Evolutionary conservation across 116 monocot species (phyloP).

Genomic region (Iris pallida): DNA sequence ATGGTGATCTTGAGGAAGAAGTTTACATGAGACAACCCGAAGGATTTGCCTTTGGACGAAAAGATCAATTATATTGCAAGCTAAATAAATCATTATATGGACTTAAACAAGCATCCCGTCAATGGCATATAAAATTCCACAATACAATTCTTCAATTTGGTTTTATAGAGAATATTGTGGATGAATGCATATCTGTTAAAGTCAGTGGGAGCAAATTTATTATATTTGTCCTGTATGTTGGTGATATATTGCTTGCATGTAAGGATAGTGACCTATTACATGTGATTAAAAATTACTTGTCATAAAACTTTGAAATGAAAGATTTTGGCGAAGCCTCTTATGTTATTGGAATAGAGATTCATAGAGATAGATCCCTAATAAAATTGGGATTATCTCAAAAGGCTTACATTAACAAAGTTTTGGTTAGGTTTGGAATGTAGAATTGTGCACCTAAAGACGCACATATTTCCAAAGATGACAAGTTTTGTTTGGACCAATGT

Average conservation of each 20-base stretch:
- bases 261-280: not conserved
- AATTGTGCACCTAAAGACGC: not conserved
- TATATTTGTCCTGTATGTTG: not conserved
- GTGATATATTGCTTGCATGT: not conserved
- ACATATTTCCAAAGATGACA: not conserved
- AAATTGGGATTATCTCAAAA: not conserved
- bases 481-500: not conserved
- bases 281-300: not conserved
- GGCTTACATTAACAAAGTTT: not conserved
- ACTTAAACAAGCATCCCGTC: not conserved
- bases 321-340: not conserved
- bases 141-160: not conserved
- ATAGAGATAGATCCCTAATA: not conserved
- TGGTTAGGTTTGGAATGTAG: not conserved
- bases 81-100: not conserved
- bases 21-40: not conserved
- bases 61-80: not conserved
- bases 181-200: not conserved
- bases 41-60: not conserved
- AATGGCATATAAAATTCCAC: not conserved
- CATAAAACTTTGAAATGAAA: not conserved
- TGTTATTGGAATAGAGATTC: constrained; percentile 2
- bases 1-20: not conserved
- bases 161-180: constrained; percentile 1
- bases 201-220: not conserved